These are phyloP conservation scores for Zea mays DNA, from an alignment of 176 grass and related monocot genomes.

Conservation along the genomic window DNA sequence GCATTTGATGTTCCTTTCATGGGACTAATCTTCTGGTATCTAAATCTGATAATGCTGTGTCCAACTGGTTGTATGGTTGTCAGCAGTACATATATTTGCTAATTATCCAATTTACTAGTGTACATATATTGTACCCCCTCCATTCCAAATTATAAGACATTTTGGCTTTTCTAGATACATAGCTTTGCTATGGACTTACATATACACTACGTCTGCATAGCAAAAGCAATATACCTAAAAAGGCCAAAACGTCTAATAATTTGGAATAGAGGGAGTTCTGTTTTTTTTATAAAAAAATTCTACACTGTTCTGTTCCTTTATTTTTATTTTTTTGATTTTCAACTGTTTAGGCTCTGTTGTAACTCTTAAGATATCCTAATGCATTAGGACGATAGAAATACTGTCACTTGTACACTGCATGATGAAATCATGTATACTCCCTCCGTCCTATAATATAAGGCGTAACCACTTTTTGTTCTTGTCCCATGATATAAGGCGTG, in stretches of 20 bases:
- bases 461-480: no score
- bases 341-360: neutral
- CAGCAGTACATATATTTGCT: neutral
- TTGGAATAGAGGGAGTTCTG: neutral
- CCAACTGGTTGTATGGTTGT: neutral
- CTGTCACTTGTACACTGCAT: neutral
- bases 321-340: neutral
- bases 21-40: neutral
- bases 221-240: neutral
- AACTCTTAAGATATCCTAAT: neutral
- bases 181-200: neutral
- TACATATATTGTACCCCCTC: neutral
- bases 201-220: neutral
- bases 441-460: no score
- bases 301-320: neutral
- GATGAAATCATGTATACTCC: neutral
- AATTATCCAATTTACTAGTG: neutral
- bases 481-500: no score
- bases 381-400: neutral
- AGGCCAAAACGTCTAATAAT: neutral
- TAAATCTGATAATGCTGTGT: constrained; percentile 7
- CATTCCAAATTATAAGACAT: neutral
- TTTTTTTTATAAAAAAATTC: no score
- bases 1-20: neutral
- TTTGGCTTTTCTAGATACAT: neutral